Evolutionary conservation across 805 yeast genomes (phyloP).

Genomic region (Zygoascus biomembranicola): DNA sequence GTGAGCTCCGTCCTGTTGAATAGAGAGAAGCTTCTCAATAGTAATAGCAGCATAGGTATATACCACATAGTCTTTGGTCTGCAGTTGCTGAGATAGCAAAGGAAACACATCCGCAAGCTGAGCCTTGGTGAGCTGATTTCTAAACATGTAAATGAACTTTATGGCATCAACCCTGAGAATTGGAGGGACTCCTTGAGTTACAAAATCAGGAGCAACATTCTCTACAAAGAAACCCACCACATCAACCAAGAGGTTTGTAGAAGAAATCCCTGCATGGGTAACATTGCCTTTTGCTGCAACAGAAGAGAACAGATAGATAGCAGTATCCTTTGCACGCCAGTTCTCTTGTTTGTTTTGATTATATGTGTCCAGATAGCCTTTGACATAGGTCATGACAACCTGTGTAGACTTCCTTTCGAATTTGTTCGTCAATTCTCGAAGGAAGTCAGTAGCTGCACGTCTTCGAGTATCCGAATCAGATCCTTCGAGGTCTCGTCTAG

Average conservation of each 20-base stretch:
- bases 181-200: conserved; percentile 51
- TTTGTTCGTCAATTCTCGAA: conserved; percentile 75
- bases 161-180: conserved; percentile 88
- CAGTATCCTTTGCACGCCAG: conserved; percentile 86
- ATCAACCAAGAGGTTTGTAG: conserved; percentile 77
- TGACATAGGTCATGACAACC: conserved; percentile 65
- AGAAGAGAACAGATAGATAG: conserved; percentile 77
- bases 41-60: conserved; percentile 92
- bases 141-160: conserved; percentile 77
- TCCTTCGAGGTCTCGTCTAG: conserved; percentile 90
- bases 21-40: conserved; percentile 75
- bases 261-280: conserved; percentile 79
- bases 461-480: conserved; percentile 89
- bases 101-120: conserved; percentile 79
- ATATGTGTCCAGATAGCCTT: conserved; percentile 51
- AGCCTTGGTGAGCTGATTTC: conserved; percentile 85
- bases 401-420: conserved; percentile 68
- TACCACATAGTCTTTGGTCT: conserved; percentile 64
- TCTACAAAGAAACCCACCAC: conserved; percentile 77
- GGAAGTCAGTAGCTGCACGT: conserved; percentile 85
- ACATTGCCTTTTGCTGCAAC: conserved; percentile 86
- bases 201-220: conserved; percentile 75
- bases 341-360: conserved; percentile 35
- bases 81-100: conserved; percentile 60
- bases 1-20: conserved; percentile 46